phyloP scores from a whole-genome alignment of 345 rosid genomes.

The Chamaenerion angustifolium region DNA sequence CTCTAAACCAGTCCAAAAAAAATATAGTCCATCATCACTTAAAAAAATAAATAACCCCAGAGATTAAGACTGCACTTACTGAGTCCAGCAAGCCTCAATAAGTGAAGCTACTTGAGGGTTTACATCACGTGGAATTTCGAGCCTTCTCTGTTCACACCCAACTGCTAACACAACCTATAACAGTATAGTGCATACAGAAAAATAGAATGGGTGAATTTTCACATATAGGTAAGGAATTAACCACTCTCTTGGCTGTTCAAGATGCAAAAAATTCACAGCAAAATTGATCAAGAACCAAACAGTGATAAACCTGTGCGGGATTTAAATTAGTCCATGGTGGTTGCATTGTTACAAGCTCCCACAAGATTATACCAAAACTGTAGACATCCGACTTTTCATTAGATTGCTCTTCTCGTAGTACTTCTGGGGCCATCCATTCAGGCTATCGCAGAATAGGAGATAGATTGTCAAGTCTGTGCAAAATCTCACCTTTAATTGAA shows the following conservation, averaged over 20 bases:
- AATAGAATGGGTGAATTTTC: not conserved
- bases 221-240: not conserved
- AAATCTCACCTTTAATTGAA: not conserved
- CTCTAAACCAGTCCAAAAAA: conserved; percentile 32
- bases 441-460: conserved; percentile 36
- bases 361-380: conserved; percentile 92
- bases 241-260: not conserved
- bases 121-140: conserved; percentile 73
- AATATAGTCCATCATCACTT: not conserved
- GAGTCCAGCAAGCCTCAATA: conserved; percentile 90
- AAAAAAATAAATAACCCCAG: not conserved
- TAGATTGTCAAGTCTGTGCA: not conserved
- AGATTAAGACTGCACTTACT: conserved; percentile 24
- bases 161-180: conserved; percentile 95
- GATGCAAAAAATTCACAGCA: too few relatives aligned
- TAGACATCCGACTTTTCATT: conserved; percentile 95
- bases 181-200: not conserved
- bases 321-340: conserved; percentile 92
- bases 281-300: not conserved
- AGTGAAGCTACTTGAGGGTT: conserved; percentile 74
- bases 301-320: conserved; percentile 76
- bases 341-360: conserved; percentile 95
- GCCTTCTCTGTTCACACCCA: conserved; percentile 86
- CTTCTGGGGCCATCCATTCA: conserved; percentile 99
- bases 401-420: conserved; percentile 85